phyloP scores from a whole-genome alignment of 2,329 filamentous ascomycete genomes.

The Leptographium galeiforme region DNA sequence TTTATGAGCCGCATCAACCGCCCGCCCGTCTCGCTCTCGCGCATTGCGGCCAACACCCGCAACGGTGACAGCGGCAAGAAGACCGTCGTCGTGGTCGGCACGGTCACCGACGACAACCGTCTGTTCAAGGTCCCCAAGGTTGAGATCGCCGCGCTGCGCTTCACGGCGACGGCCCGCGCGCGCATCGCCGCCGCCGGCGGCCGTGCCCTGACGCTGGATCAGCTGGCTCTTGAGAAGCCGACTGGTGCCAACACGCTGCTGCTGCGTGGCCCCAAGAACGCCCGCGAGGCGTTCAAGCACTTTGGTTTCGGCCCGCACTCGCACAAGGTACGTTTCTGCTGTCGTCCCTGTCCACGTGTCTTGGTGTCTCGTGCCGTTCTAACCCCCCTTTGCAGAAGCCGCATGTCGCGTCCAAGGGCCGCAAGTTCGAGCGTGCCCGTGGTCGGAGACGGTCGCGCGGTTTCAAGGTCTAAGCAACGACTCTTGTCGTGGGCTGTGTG shows the following conservation, averaged over 20 bases:
- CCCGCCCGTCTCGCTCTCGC: constrained; percentile 84
- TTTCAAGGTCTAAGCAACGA: constrained; percentile 83
- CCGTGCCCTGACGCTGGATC: constrained; percentile 89
- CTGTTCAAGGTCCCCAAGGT: constrained; percentile 83
- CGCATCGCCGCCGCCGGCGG: constrained; percentile 88
- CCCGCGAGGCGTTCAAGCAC: constrained; percentile 96
- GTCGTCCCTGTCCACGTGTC: not conserved
- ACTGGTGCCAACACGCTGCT: constrained; percentile 96
- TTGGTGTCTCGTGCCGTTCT: constrained; percentile 16
- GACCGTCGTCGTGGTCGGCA: constrained; percentile 88
- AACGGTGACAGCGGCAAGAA: constrained; percentile 55
- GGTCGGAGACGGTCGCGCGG: constrained; percentile 95
- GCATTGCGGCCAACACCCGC: constrained; percentile 61
- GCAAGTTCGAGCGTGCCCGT: constrained; percentile 99
- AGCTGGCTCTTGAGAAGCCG: constrained; percentile 88
- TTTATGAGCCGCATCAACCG: constrained; percentile 99
- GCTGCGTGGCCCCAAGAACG: constrained; percentile 95
- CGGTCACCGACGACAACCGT: constrained; percentile 96
- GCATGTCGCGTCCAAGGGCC: constrained; percentile 93
- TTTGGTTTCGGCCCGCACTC: constrained; percentile 93
- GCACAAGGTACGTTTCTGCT: constrained; percentile 60
- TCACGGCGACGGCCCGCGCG: constrained; percentile 90
- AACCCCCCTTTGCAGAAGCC: constrained; percentile 56
- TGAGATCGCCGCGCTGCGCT: constrained; percentile 84
- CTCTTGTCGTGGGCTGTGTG: not conserved